Evolutionary conservation across 495 filamentous ascomycete genomes (phyloP).

Genomic region (Lindgomyces ingoldianus): DNA sequence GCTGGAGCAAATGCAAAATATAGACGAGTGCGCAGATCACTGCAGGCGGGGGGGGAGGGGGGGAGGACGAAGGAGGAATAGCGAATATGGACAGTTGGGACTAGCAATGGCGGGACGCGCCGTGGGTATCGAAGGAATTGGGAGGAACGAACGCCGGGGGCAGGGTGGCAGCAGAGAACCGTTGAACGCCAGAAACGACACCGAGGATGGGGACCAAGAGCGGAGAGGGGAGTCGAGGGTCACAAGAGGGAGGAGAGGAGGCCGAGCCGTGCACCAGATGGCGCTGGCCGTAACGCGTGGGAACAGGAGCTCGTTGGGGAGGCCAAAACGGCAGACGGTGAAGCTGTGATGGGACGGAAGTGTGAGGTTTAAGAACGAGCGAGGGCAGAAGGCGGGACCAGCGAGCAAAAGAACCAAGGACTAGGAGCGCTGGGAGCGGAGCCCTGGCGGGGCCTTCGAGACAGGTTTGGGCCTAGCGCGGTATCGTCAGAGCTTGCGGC

Average conservation of each 20-base stretch:
- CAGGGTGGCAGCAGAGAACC: constrained; percentile 21
- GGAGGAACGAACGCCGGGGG: constrained; percentile 27
- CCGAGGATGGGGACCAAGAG: constrained; percentile 14
- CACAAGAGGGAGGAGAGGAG: constrained; percentile 13
- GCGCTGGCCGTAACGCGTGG: constrained; percentile 41
- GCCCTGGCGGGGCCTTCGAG: background rate
- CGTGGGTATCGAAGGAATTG: constrained; percentile 37
- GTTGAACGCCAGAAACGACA: constrained; percentile 38
- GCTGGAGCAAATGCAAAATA: background rate
- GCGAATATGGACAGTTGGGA: background rate
- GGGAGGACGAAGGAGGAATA: constrained; percentile 7
- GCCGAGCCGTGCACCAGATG: constrained; percentile 38
- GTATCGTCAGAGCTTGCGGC: background rate
- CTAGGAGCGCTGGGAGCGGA: background rate
- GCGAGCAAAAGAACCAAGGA: constrained; percentile 3
- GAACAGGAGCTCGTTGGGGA: constrained; percentile 16
- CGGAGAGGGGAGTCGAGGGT: constrained; percentile 20
- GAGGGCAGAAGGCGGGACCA: constrained; percentile 5
- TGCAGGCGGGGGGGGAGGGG: constrained; percentile 1
- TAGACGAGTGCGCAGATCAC: constrained; percentile 4
- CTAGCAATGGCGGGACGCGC: background rate
- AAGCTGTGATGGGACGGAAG: background rate
- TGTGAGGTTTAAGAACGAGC: constrained; percentile 3
- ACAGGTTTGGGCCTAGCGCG: no score
- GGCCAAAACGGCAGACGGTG: constrained; percentile 36